Conservation (phyloP, 371 early-diverging fungal genomes). For the Mortierella sp. region DNA sequence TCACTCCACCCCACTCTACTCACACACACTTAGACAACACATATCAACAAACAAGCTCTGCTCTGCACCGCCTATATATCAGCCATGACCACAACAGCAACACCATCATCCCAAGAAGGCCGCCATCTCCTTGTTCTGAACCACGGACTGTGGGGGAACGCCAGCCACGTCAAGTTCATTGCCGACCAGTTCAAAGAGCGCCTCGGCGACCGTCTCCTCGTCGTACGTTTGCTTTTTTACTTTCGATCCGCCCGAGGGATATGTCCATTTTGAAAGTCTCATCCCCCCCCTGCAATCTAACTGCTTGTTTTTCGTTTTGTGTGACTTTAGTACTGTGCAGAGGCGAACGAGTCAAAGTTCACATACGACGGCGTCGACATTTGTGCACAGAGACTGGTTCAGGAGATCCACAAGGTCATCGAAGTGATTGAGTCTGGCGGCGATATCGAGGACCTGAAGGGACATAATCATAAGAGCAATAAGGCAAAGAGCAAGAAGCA, state of each 20-base stretch:
- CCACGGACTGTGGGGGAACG: conserved; percentile 54
- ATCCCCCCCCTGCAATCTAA: no score
- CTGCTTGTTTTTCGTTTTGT: background rate
- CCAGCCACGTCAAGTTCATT: conserved; percentile 49
- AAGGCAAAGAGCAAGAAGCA: conserved; percentile 19
- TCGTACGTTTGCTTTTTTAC: conserved; percentile 21
- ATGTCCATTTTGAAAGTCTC: background rate
- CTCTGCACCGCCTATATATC: background rate
- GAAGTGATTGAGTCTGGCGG: conserved; percentile 52
- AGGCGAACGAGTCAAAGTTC: conserved; percentile 49
- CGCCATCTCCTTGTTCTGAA: conserved; percentile 45
- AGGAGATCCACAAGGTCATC: conserved; percentile 48
- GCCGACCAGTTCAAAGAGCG: conserved; percentile 53
- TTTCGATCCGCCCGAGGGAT: background rate
- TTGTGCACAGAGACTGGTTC: conserved; percentile 43
- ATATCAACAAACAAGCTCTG: background rate
- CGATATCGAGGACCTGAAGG: conserved; percentile 41
- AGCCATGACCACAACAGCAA: conserved; percentile 1
- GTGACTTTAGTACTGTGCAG: conserved; percentile 40
- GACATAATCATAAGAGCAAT: conserved; percentile 36
- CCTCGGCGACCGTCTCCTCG: conserved; percentile 46
- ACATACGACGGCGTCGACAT: conserved; percentile 54
- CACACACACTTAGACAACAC: background rate
- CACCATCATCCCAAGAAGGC: conserved; percentile 18
- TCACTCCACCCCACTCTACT: background rate